Evolutionary conservation across 148 eudicot genomes (phyloP), one percentile per base, ranked within the genome.

Genomic region (Rhododendron ovatum): DNA sequence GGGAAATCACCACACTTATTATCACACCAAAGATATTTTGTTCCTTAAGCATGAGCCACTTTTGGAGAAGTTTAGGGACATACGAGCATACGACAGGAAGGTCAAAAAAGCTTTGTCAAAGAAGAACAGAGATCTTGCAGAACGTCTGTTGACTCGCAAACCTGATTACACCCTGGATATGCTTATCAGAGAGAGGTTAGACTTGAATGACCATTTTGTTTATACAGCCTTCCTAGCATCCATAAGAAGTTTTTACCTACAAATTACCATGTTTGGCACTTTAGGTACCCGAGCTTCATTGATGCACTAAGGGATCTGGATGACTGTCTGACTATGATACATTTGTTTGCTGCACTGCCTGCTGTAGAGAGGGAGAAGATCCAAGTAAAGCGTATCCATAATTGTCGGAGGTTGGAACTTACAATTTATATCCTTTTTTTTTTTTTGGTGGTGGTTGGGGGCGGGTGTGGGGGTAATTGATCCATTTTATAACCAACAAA

Each of bases 231-330:
- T 39, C 20, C 0, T 47, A 47, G 39, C 50, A 47, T 48, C 47
- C 18, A 45, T 41, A 10, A 17, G 28, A 26, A 18, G 73, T 37
- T 3, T 15, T 90, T 75, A 28, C 35, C 14, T 35, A 18, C 76
- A 20, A 18, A 78, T 30, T 73, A 30, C 22, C 35, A 20, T 82
- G 59, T 74, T 76, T 83, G 84, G 75, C 18, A 18, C 53, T 89
- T 63, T 86, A 97, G 99, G 95, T 97, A 95, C 84, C 99, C 99
- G 1, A 92, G 92, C 87, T 94, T 95, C 85, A 88, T 94, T 91
- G 99, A 97, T 86, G 98, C 98, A 3, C 88, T 97, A 76, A 90
- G 99, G 82, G 99, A 97, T 91, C 84, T 97, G 85, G 99, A 97
- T 88, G 99, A 97, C 82, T 92, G 96, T 84, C 95, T 97, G 35